Evolutionary conservation across 352 stramenopile species (phyloP).

Genomic region (Blastocystis sp.): DNA sequence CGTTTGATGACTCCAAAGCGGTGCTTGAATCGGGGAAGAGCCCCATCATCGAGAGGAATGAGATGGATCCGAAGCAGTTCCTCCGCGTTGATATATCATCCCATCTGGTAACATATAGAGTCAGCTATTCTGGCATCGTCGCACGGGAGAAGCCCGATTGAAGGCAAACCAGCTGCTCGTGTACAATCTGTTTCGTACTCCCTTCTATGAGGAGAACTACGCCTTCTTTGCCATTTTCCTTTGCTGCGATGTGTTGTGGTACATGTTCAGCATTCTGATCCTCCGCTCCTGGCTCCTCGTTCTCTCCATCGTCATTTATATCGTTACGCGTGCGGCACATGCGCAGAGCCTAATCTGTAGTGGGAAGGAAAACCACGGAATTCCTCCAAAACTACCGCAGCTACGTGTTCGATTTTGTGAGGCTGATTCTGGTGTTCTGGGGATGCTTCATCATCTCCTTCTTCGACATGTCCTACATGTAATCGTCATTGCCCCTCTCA

Average conservation of each 20-base stretch:
- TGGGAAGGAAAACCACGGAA: neutral
- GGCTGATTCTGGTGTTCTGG: conserved; percentile 18
- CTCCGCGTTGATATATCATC: neutral
- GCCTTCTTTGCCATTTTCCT: neutral
- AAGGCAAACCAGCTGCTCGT: conserved; percentile 34
- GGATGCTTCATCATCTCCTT: conserved; percentile 25
- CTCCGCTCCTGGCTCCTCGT: neutral
- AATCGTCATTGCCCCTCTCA: neutral
- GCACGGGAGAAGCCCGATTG: neutral
- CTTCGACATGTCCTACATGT: conserved; percentile 7
- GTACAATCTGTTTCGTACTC: conserved; percentile 24
- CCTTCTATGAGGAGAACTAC: neutral
- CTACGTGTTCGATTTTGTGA: conserved; percentile 16
- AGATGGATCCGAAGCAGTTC: neutral
- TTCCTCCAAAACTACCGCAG: neutral
- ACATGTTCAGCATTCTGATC: conserved; percentile 28
- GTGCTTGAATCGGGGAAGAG: neutral
- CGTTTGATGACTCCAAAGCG: conserved; percentile 18
- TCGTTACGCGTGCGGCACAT: neutral
- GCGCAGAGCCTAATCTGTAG: neutral
- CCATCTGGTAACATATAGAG: neutral
- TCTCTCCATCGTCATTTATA: neutral
- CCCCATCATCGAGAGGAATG: neutral
- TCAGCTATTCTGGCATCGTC: conserved; percentile 5
- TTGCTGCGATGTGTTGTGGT: neutral